Evolutionary conservation across 495 filamentous ascomycete genomes (phyloP), one percentile per base, ranked within the genome.

Genomic region (Polyplosphaeria fusca): DNA sequence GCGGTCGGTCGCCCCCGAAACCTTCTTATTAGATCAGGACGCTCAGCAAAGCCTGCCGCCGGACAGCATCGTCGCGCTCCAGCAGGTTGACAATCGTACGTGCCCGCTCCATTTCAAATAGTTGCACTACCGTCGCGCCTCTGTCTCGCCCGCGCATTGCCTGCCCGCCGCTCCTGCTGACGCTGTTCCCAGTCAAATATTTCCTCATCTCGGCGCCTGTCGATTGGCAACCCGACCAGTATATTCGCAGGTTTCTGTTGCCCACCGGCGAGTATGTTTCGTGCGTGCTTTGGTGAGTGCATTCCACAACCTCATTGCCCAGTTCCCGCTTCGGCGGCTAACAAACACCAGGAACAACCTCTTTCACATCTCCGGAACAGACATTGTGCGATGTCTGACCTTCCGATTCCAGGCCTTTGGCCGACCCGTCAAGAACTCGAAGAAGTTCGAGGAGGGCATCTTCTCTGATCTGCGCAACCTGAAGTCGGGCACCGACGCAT

Each of bases 381-480:
- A 98, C 72, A 98, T 98, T 65, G 93, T 98, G 47, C 84, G 94
- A 82, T 97, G 94, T 65, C 84, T 98, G 28, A 93, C 94, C 20
- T 98, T 98, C 76, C 84, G 93, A 67, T 98, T 98, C 77, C 92
- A 97, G 72, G 93, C 93, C 40, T 98, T 98, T 63, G 93, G 93
- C 52, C 88, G 93, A 37, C 93, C 93, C 2, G 93, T 98, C 32
- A 97, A 96, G 81, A 98, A 98, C 76, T 94, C 94, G 27, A 98
- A 98, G 76, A 98, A 98, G 72, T 98, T 98, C 70, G 93, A 98
- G 73, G 93, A 98, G 71, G 93, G 93, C 58, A 97, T 98, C 72
- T 98, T 98, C 76, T 98, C 93, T 28, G 93, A 98, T 70, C 77
- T 98, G 71, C 89, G 93, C 70, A 98, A 98, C 68, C 79, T 98